Percentiles rank a stretch among this genome's conserved stretches.
Conservation (phyloP, 2,329 filamentous ascomycete species). For the Phyllosticta citriasiana region DNA sequence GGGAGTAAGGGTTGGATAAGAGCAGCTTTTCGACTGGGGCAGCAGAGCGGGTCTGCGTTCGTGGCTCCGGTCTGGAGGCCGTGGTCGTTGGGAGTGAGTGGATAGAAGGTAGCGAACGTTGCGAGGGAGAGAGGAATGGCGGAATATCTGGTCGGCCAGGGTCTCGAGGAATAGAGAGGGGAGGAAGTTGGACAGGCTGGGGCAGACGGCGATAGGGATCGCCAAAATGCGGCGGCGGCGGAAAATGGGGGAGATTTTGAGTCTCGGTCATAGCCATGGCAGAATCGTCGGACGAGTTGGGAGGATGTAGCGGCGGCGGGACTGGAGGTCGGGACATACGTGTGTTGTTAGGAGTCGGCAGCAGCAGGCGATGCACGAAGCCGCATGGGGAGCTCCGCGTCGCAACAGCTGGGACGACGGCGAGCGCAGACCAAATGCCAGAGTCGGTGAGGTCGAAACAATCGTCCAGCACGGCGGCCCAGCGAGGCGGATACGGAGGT, state of each 20-base stretch:
- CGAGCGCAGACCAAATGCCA: not conserved
- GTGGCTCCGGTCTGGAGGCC: constrained; percentile 17
- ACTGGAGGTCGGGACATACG: constrained; percentile 33
- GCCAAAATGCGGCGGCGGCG: constrained; percentile 29
- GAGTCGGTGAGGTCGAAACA: constrained; percentile 10
- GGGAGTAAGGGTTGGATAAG: constrained; percentile 28
- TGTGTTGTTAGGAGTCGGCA: constrained; percentile 32
- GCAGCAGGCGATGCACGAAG: constrained; percentile 30
- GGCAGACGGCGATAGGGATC: constrained; percentile 30
- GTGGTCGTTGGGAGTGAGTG: constrained; percentile 19
- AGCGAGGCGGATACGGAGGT: constrained; percentile 29
- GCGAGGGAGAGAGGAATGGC: constrained; percentile 28
- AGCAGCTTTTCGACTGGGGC: constrained; percentile 28
- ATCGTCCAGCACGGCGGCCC: constrained; percentile 5
- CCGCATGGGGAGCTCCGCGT: constrained; percentile 26
- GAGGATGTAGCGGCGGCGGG: constrained; percentile 32
- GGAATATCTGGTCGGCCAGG: constrained; percentile 27
- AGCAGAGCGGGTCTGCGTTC: constrained; percentile 19
- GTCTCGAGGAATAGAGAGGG: constrained; percentile 28
- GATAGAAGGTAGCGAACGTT: constrained; percentile 26
- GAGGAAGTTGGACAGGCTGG: constrained; percentile 31
- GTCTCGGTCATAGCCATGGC: constrained; percentile 35
- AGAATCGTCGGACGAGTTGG: constrained; percentile 23
- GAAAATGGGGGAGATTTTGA: constrained; percentile 33
- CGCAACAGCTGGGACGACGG: constrained; percentile 2